Evolutionary conservation across 1,284 basidiomycete species (phyloP), one percentile per base, ranked within the genome.

Genomic region (Fomitiporia mediterranea): DNA sequence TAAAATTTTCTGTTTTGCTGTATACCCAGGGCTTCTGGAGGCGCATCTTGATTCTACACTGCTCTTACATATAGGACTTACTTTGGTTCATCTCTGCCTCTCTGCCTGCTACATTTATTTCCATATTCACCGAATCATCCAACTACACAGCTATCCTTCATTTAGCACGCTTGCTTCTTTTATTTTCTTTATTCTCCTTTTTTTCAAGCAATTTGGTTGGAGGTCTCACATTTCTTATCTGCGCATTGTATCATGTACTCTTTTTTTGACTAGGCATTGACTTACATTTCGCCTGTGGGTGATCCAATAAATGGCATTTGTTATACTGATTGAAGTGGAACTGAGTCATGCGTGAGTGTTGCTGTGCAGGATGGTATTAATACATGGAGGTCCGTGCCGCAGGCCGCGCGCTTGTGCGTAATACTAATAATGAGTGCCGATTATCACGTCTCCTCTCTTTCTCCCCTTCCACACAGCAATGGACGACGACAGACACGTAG

Each of bases 401-500:
- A 53, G 8, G 23, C 39, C 27, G 32, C 27, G 27, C 27, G 32
- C 13, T 23, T 38, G 17, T 23, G 15, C 50, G 23, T 35, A 50
- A 35, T 49, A 19, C 37, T 54, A 46, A 46, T 40, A 49, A 42
- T 49, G 42, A 11, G 46, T 47, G 25, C 35, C 53, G 38, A 21
- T 19, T 47, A 25, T 35, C 38, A 23, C 44, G 47, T 40, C 43
- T 37, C 23, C 44, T 27, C 34, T 39, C 46, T 27, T 62, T 64
- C 56, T 67, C 58, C 11, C 57, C 43, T 51, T 61, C 53, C 51
- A 49, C 51, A 51, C 53, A 9, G 37, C 38, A 34, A 72, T 70
- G 70, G 68, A 69, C 64, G 66, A 67, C 53, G 60, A 66, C 23
- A 64, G 68, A 66, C 60, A 68, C 69, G 61, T 69, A 44, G 58